phyloP scores from a whole-genome alignment of 1,139 yeast genomes.

The Williopsis jadinii region DNA sequence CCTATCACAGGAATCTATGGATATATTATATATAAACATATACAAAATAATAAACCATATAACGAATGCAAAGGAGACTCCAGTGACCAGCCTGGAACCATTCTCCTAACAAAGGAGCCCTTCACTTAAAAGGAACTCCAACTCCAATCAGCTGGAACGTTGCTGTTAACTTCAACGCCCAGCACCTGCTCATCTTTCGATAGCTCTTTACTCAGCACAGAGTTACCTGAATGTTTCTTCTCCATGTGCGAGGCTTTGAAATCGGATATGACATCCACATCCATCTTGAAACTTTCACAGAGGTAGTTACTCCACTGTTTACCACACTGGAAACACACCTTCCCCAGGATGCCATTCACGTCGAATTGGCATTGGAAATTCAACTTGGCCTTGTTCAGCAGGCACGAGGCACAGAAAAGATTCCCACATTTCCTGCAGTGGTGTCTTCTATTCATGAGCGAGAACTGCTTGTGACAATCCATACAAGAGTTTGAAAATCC shows the following conservation, averaged over 20 bases:
- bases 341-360: slow-evolving; percentile 14
- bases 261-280: slow-evolving; percentile 3
- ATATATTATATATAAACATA: too few species aligned
- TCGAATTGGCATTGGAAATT: slow-evolving; percentile 15
- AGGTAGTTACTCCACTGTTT: slow-evolving; percentile 17
- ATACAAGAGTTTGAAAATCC: slow-evolving; percentile 54
- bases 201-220: background rate
- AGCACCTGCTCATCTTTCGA: background rate
- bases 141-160: slow-evolving; percentile 23
- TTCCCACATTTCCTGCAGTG: slow-evolving; percentile 96
- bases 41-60: too few species aligned
- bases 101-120: too few species aligned
- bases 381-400: slow-evolving; percentile 17
- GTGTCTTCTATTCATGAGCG: slow-evolving; percentile 78
- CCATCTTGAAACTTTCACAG: slow-evolving; percentile 14
- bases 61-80: too few species aligned
- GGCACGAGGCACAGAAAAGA: slow-evolving; percentile 50
- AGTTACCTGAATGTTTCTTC: background rate
- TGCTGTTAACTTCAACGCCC: slow-evolving; percentile 1
- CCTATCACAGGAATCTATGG: too few species aligned
- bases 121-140: slow-evolving; percentile 18
- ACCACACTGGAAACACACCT: slow-evolving; percentile 21
- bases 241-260: background rate
- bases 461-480: slow-evolving; percentile 55
- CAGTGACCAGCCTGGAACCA: too few species aligned